Percentiles rank a stretch among this genome's conserved stretches.
Conservation (phyloP, 2,329 filamentous ascomycete genomes). For the Fonsecaea pugnacius region DNA sequence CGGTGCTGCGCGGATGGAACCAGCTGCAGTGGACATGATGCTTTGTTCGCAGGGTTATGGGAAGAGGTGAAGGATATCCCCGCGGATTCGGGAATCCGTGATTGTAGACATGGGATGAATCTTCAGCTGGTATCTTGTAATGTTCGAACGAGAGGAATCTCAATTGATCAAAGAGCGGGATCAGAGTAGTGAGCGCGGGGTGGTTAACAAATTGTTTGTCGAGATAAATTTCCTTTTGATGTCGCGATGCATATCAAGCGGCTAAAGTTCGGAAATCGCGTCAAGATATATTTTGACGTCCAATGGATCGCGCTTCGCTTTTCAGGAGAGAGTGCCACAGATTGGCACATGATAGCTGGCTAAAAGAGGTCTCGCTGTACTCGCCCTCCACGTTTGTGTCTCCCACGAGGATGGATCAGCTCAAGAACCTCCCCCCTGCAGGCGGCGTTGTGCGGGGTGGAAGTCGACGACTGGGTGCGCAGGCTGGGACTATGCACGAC, state of each 20-base stretch:
- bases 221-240: background rate
- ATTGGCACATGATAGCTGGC: too few relatives aligned
- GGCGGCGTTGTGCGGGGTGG: too few relatives aligned
- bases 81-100: background rate
- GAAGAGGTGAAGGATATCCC: background rate
- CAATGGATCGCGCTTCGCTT: background rate
- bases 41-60: background rate
- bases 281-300: background rate
- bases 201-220: background rate
- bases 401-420: too few relatives aligned
- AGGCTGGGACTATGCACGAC: too few relatives aligned
- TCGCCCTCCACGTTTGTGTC: too few relatives aligned
- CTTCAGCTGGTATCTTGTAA: background rate
- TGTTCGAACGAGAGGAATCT: background rate
- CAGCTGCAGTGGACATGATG: slow-evolving; percentile 28
- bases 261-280: background rate
- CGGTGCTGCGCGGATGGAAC: slow-evolving; percentile 24
- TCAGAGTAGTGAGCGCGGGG: background rate
- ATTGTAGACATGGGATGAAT: background rate
- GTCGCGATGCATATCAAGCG: background rate
- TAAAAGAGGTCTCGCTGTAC: too few relatives aligned
- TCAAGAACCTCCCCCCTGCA: too few relatives aligned
- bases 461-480: too few relatives aligned
- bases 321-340: too few relatives aligned
- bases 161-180: background rate